Evolutionary conservation across 129 eudicot genomes (phyloP), one percentile per base, ranked within the genome.

Genomic region (Pseudognaphalium luteoalbum): DNA sequence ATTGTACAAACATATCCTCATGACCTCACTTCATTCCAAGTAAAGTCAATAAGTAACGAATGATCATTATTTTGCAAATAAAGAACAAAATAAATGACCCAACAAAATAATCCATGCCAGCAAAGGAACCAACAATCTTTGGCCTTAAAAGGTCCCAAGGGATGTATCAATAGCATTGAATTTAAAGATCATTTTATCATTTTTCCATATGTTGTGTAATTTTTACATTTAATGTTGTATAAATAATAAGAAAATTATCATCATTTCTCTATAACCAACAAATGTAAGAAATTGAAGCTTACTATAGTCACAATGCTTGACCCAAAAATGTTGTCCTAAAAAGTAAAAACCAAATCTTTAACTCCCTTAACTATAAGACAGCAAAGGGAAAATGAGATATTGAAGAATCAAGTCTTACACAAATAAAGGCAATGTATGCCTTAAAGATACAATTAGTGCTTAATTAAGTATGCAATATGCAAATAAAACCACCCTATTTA

Each of bases 281-380:
- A 11, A 12, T 44, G 72, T 62, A 44, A 50, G 70, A 69, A 60
- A 70, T 59, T 78, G 63, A 59, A 78, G 39, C 20, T 54, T 44
- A 16, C 68, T 57, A 54, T 16, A 21, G 11, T 54, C 70, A 60
- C 28, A 70, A 78, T 16, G 22, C 32, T 44, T 70, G 66, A 62
- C 77, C 32, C 72, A 19, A 78, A 47, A 61, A 63, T 39, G 62
- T 79, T 50, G 83, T 73, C 74, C 83, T 29, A 74, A 60, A 80
- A 56, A 63, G 80, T 29, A 74, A 60, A 80, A 56, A 63, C 63
- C 60, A 63, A 72, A 33, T 75, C 72, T 75, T 60, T 51, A 72
- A 58, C 82, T 82, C 85, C 73, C 79, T 21, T 66, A 77, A 82
- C 65, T 56, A 57, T 73, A 63, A 71, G 81, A 71, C 81, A 76